Evolutionary conservation across 2,329 filamentous ascomycete genomes (phyloP), one percentile per base, ranked within the genome.

Genomic region (Colletotrichum lupini): DNA sequence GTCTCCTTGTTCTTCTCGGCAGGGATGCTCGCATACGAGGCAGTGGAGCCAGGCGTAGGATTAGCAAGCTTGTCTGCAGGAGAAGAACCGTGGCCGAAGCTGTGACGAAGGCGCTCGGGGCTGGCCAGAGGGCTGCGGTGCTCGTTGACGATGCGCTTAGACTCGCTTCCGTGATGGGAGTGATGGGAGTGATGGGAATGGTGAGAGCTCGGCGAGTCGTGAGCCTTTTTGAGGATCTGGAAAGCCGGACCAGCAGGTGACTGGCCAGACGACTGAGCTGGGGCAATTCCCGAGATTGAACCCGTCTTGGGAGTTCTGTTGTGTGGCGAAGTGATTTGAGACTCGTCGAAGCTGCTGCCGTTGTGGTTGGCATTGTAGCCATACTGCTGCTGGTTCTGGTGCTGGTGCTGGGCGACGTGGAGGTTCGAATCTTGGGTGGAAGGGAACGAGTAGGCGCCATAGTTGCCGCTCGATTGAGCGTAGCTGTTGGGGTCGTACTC

Each of bases 1-100:
- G 92, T 93, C 81, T 94, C 92, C 76, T 86, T 90, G 66, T 83
- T 81, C 58, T 82, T 78, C 9, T 78, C 76, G 58, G 74, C 74
- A 32, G 78, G 49, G n/a, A 68, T 11, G 64, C 68, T 70, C 30
- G 68, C 67, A 37, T 74, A 74, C 32, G 73, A 76, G 26, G 57
- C 75, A 16, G 67, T 71, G 7, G 75, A 75, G 72, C 75, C 75
- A 26, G 65, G 76, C 26, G 68, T 75, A 22, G 74, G 72, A 35
- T 76, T 73, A 14, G 63, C 73, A 35, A 64, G 58, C 53, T 74
- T 75, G 30, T 76, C 75, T 26, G 61, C 72, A 12, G 76, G 70
- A 7, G 80, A 81, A 35, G 80, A 80, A 49, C 82, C 82, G 42
- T 84, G 81, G 52, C 79, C 77, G 72, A 80, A 80, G 74, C 80